Evolutionary conservation across 2,329 filamentous ascomycete species (phyloP), one percentile per base, ranked within the genome.

Genomic region (Botrytis squamosa): DNA sequence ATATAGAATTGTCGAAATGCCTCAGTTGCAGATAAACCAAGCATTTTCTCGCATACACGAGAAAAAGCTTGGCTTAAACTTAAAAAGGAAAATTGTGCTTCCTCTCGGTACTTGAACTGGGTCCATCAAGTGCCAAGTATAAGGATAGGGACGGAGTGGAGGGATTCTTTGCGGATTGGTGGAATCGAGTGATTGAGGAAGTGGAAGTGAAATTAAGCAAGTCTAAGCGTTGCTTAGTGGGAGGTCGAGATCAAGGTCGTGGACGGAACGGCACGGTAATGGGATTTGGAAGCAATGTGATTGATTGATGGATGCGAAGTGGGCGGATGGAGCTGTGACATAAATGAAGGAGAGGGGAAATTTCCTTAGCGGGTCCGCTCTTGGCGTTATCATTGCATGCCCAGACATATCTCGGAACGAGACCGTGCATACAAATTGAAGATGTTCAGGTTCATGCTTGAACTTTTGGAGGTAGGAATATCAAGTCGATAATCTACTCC

Each of bases 31-130:
- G 38, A 57, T 42, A 57, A 18, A 46, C n/a, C 49, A 40, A 68
- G 25, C 25, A 57, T 22, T 42, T 42, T 29, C 25, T 33, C 40
- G 66, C 38, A 57, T 25, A 57, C 25, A 57, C 49, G 66, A 68
- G 66, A 40, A 68, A 68, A 57, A 42, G 36, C 49, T 68, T 69
- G n/a, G 49, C 49, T 33, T 25, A 25, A 44, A 57, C 38, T 59
- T 69, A 25, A 69, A 57, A 12, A 12, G 9, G 10, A 16, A 16
- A 42, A 55, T 29, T 55, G 44, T 12, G 36, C 49, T n/a, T 14
- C 7, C 20, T 16, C 29, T 44, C 66, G 66, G 66, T n/a, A 69
- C 18, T 59, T 57, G 36, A 18, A 20, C 49, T 57, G 25, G 2
- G 7, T 69, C 10, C 38, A 36, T 68, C 10, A 57, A 68, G 49